Percentiles rank a stretch among this genome's conserved stretches.
phyloP scores from a whole-genome alignment of 2,329 filamentous ascomycete genomes.

The Kalaharituber pfeilii region DNA sequence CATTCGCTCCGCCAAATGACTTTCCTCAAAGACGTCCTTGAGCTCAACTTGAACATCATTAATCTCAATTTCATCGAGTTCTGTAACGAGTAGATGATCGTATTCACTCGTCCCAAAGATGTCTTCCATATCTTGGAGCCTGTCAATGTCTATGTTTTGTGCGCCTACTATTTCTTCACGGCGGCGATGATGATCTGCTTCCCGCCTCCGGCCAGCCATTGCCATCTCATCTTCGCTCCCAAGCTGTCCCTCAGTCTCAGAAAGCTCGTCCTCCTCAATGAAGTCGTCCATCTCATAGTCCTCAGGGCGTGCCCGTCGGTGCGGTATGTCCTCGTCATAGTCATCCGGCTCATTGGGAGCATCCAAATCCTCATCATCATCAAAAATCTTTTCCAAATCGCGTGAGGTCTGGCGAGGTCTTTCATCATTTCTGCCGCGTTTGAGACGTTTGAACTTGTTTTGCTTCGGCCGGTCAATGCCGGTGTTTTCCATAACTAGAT shows the following conservation, averaged over 20 bases:
- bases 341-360: slow-evolving; percentile 35
- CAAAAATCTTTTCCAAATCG: slow-evolving; percentile 83
- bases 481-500: slow-evolving; percentile 61
- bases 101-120: slow-evolving; percentile 95
- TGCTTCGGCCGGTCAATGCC: slow-evolving; percentile 14
- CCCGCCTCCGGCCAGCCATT: slow-evolving; percentile 59
- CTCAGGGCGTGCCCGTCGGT: neutral
- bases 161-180: neutral
- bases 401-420: slow-evolving; percentile 47
- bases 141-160: slow-evolving; percentile 38
- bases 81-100: slow-evolving; percentile 55
- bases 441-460: slow-evolving; percentile 91
- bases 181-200: slow-evolving; percentile 31
- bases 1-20: slow-evolving; percentile 81
- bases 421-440: slow-evolving; percentile 64
- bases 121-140: slow-evolving; percentile 85
- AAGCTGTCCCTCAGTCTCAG: slow-evolving; percentile 62
- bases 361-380: slow-evolving; percentile 60
- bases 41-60: slow-evolving; percentile 74
- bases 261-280: slow-evolving; percentile 88
- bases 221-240: slow-evolving; percentile 71
- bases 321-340: slow-evolving; percentile 22
- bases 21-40: slow-evolving; percentile 96
- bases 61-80: slow-evolving; percentile 51
- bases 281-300: slow-evolving; percentile 81